phyloP scores from a whole-genome alignment of 805 yeast genomes.

The Ogataea ganodermae region DNA sequence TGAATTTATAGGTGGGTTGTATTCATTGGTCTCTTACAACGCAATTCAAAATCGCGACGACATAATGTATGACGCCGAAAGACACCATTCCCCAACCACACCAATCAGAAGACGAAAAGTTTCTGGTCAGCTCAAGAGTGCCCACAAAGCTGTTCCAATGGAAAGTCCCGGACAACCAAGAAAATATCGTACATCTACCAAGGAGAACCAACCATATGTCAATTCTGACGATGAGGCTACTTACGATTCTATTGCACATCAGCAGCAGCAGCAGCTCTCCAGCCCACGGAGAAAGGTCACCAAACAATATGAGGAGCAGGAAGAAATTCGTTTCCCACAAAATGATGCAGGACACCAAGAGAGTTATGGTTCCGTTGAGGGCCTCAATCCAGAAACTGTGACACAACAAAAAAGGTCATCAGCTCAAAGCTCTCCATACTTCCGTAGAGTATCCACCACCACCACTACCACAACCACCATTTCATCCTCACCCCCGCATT shows the following conservation, averaged over 20 bases:
- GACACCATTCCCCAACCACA: slow-evolving; percentile 54
- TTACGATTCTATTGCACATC: slow-evolving; percentile 24
- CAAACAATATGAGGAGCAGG: slow-evolving; percentile 22
- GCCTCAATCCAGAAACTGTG: slow-evolving; percentile 23
- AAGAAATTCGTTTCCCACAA: slow-evolving; percentile 35
- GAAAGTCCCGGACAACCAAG: slow-evolving; percentile 98
- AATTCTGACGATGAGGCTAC: slow-evolving; percentile 40
- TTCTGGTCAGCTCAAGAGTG: slow-evolving; percentile 66
- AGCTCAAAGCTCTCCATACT: slow-evolving; percentile 37
- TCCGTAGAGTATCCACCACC: slow-evolving; percentile 50
- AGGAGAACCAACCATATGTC: slow-evolving; percentile 33
- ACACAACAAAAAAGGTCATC: slow-evolving; percentile 19
- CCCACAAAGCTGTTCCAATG: slow-evolving; percentile 77
- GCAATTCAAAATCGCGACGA: slow-evolving; percentile 54
- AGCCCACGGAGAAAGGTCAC: slow-evolving; percentile 26
- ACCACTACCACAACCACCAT: slow-evolving; percentile 49
- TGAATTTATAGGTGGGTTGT: slow-evolving; percentile 65
- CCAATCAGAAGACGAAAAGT: slow-evolving; percentile 73
- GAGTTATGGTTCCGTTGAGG: slow-evolving; percentile 18
- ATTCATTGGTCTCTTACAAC: slow-evolving; percentile 61
- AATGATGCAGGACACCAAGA: slow-evolving; percentile 12
- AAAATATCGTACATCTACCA: slow-evolving; percentile 49
- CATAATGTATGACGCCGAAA: slow-evolving; percentile 32
- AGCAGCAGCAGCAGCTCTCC: slow-evolving; percentile 26
- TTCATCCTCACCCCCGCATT: slow-evolving; percentile 33